Evolutionary conservation across 495 filamentous ascomycete genomes (phyloP).

Genomic region (Xylaria acuta): DNA sequence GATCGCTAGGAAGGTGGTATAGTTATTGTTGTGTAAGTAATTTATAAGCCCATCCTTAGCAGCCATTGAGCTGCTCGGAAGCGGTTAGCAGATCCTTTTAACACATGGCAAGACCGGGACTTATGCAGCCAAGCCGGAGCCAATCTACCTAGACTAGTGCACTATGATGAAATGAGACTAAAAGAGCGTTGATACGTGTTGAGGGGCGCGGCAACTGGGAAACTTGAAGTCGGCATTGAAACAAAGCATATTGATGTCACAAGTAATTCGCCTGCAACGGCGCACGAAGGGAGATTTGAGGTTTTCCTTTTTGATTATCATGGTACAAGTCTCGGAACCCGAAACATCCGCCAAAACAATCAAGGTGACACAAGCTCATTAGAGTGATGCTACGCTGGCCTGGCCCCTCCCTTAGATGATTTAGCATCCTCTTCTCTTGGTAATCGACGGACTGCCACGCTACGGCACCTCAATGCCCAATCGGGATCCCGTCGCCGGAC

Average conservation of each 20-base stretch:
- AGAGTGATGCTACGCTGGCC: conserved; percentile 3
- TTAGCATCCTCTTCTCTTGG: not conserved
- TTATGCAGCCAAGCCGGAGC: conserved; percentile 2
- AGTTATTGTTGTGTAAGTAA: not conserved
- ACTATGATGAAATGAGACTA: not conserved
- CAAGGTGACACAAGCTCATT: conserved; percentile 4
- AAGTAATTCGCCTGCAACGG: not conserved
- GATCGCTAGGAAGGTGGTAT: not conserved
- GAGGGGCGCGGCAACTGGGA: not conserved
- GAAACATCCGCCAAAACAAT: not conserved
- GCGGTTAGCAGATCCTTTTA: not conserved
- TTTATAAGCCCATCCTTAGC: no score
- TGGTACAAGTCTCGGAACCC: not conserved
- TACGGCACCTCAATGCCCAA: not conserved
- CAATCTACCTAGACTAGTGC: not conserved
- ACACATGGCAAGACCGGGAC: conserved; percentile 6
- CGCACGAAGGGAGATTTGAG: not conserved
- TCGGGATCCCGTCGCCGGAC: not conserved
- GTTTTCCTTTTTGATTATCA: not conserved
- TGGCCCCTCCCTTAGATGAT: not conserved
- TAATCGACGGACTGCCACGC: not conserved
- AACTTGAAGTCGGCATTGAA: not conserved
- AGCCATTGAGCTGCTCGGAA: not conserved
- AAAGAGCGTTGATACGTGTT: not conserved
- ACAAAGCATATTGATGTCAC: not conserved